Conservation (phyloP, 1,139 yeast species). For the Debaryomyces fabryi region DNA sequence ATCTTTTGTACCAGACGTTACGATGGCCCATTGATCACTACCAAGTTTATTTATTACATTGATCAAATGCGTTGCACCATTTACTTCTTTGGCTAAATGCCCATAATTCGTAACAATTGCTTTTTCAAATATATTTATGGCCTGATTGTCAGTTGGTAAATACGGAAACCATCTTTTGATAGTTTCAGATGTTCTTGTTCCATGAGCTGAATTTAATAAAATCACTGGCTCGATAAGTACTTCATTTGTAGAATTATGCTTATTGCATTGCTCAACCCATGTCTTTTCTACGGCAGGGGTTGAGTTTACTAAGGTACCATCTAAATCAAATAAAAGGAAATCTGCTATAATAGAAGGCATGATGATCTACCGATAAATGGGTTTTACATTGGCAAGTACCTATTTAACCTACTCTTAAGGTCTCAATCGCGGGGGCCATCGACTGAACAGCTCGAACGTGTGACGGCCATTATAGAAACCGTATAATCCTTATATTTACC, state of each 20-base stretch:
- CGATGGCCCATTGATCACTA: slow-evolving; percentile 21
- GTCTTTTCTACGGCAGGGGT: slow-evolving; percentile 23
- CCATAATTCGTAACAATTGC: slow-evolving; percentile 21
- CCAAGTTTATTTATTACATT: slow-evolving; percentile 12
- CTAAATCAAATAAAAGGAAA: slow-evolving; percentile 22
- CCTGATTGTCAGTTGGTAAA: slow-evolving; percentile 11
- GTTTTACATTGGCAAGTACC: no score
- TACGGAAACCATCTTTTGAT: slow-evolving; percentile 20
- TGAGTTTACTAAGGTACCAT: slow-evolving; percentile 27
- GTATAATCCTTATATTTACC: not conserved
- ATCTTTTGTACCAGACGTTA: slow-evolving; percentile 23
- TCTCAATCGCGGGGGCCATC: not conserved
- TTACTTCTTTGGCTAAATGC: slow-evolving; percentile 20
- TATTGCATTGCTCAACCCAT: slow-evolving; percentile 20
- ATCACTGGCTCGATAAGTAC: slow-evolving; percentile 14
- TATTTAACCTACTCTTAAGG: no score
- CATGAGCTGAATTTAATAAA: slow-evolving; percentile 21
- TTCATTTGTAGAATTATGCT: slow-evolving; percentile 17
- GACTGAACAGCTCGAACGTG: no score
- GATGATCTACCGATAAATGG: not conserved
- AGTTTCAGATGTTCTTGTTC: slow-evolving; percentile 21
- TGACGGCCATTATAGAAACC: not conserved
- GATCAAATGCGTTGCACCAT: slow-evolving; percentile 18
- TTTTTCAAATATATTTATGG: slow-evolving; percentile 19
- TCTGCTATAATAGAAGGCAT: slow-evolving; percentile 1